phyloP scores from a whole-genome alignment of 495 filamentous ascomycete species.

The Penicillium cinerascens region DNA sequence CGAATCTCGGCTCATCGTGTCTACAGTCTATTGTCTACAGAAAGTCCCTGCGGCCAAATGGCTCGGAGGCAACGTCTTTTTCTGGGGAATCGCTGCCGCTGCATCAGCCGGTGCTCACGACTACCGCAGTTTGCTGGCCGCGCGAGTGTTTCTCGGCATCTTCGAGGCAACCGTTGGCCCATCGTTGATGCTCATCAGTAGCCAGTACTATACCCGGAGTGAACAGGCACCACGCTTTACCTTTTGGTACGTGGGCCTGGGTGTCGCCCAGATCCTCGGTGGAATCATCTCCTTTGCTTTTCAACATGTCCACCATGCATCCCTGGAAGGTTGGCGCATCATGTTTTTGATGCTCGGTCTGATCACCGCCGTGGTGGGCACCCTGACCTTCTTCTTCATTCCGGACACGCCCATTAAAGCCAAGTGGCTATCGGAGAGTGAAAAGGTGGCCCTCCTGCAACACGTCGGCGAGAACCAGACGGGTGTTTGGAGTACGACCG shows the following conservation, averaged over 20 bases:
- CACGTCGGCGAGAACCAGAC: slow-evolving; percentile 55
- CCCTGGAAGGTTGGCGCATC: slow-evolving; percentile 55
- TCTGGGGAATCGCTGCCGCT: slow-evolving; percentile 44
- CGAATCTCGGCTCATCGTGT: too few species aligned
- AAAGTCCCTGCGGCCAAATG: slow-evolving; percentile 50
- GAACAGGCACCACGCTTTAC: slow-evolving; percentile 62
- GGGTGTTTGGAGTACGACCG: slow-evolving; percentile 44
- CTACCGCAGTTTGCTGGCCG: slow-evolving; percentile 17
- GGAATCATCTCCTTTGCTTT: slow-evolving; percentile 58
- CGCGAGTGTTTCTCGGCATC: slow-evolving; percentile 60
- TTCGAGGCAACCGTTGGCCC: slow-evolving; percentile 64
- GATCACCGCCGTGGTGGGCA: slow-evolving; percentile 52
- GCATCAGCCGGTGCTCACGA: slow-evolving; percentile 17
- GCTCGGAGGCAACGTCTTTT: slow-evolving; percentile 46
- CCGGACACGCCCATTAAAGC: slow-evolving; percentile 58
- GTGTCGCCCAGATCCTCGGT: slow-evolving; percentile 59
- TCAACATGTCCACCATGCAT: slow-evolving; percentile 22
- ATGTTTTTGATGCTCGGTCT: slow-evolving; percentile 64
- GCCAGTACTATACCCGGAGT: slow-evolving; percentile 57
- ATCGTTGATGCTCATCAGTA: slow-evolving; percentile 47
- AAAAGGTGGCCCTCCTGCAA: slow-evolving; percentile 45
- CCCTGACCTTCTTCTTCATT: slow-evolving; percentile 50
- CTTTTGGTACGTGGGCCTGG: slow-evolving; percentile 62
- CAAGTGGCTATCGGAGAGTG: slow-evolving; percentile 50
- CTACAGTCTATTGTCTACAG: slow-evolving; percentile 35